phyloP scores from a whole-genome alignment of 2,329 filamentous ascomycete species.

The Hymenoscyphus fraxineus region DNA sequence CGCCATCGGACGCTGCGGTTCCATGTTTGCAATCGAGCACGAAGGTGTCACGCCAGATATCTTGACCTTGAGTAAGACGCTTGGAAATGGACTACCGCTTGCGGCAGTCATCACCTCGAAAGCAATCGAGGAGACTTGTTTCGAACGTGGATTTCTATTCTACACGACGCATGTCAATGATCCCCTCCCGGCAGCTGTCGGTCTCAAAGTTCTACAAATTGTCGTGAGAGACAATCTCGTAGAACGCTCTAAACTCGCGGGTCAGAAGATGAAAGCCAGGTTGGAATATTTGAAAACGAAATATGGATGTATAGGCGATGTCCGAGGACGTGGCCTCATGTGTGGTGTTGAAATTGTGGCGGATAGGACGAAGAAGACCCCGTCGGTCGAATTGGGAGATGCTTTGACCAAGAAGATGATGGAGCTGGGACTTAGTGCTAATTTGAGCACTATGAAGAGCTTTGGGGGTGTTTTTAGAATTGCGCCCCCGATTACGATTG shows the following conservation, averaged over 20 bases:
- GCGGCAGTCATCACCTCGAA: constrained; percentile 54
- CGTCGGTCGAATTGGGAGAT: constrained; percentile 45
- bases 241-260: constrained; percentile 44
- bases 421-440: constrained; percentile 53
- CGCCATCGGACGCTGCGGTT: constrained; percentile 51
- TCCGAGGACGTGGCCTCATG: constrained; percentile 56
- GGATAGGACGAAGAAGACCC: constrained; percentile 45
- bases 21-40: constrained; percentile 57
- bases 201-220: constrained; percentile 59
- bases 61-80: constrained; percentile 56
- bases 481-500: constrained; percentile 57
- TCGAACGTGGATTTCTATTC: constrained; percentile 50
- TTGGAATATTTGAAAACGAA: constrained; percentile 46
- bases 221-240: constrained; percentile 52
- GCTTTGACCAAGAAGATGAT: constrained; percentile 46
- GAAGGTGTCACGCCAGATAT: constrained; percentile 56
- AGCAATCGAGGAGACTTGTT: constrained; percentile 47
- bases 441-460: constrained; percentile 50
- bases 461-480: constrained; percentile 57
- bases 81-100: constrained; percentile 58
- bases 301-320: constrained; percentile 60
- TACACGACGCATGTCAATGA: constrained; percentile 63
- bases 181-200: constrained; percentile 56
- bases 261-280: constrained; percentile 45
- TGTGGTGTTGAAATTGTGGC: constrained; percentile 55